Base-by-base conservation (phyloP, 805 yeast genomes). In the Spathaspora passalidarum region DNA sequence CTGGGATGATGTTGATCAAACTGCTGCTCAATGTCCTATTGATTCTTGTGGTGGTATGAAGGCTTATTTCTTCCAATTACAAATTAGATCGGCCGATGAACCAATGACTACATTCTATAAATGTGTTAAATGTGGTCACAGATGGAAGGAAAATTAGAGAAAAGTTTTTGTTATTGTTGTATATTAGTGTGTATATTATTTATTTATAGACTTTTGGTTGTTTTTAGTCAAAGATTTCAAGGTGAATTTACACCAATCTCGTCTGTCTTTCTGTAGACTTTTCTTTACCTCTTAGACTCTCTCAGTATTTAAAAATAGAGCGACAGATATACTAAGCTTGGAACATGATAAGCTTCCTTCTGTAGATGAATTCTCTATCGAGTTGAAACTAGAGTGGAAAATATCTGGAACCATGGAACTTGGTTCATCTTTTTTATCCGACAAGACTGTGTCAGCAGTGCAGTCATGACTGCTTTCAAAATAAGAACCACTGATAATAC, bases 101-200 rank as follows among this genome's bases (percentile, higher is more conserved):
- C 99, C 99, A 19, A 94, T 94, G 98, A 94, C 99, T 0, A 92
- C 98, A 2, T 94, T 94, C 64, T 92, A 88, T 66, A 90, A 92
- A 66, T 94, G 99, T 72, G 90, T 90, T 32, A 84, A 81, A 51
- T 94, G 99, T 73, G 88, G 88, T 42, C 79, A 89, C 61, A 95
- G 92, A 68, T 94, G 99, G 99, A 86, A 96, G 69, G 99, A 94
- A 59, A 94, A 94, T 59, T 94, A 56, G 61, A 44, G 14, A 13
- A 38, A n/a, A 26, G n/a, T n/a, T n/a, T n/a, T n/a, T n/a, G n/a
- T n/a, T n/a, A n/a, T n/a, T n/a, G n/a, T n/a, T n/a, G n/a, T n/a
- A n/a, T n/a, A n/a, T 35, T 19, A 25, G 36, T n/a, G 42, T 16
- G 2, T 38, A 17, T 39, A 20, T 44, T 29, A 25, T 29, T 20